Evolutionary conservation across 163 green algal species (phyloP).

Genomic region (Volvox carteri): DNA sequence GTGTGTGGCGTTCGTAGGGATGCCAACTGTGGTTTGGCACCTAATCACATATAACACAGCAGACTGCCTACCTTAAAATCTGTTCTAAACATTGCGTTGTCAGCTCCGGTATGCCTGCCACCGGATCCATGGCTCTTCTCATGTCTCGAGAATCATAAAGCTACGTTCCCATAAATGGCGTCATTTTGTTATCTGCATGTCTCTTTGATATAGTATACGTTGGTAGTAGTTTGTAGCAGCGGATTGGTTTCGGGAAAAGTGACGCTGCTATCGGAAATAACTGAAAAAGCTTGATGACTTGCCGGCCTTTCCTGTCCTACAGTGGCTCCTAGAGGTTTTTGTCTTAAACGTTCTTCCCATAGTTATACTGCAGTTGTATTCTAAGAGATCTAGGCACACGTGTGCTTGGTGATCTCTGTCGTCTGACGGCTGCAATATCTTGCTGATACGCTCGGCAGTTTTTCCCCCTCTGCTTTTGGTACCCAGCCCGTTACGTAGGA

Average conservation of each 20-base stretch:
- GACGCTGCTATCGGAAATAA: neutral
- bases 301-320: too few species aligned
- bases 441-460: neutral
- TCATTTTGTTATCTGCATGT: neutral
- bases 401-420: conserved; percentile 1
- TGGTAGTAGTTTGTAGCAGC: too few species aligned
- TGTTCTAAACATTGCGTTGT: conserved; percentile 36
- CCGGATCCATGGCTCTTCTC: conserved; percentile 2
- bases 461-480: neutral
- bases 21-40: neutral
- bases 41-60: neutral
- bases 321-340: too few species aligned
- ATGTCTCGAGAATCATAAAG: neutral
- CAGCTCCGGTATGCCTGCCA: neutral
- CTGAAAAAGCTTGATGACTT: neutral
- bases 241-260: neutral
- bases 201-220: too few species aligned
- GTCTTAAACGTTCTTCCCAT: too few species aligned
- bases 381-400: neutral
- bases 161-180: neutral
- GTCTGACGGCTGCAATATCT: neutral
- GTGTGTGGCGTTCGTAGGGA: neutral
- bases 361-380: too few species aligned
- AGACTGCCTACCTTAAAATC: conserved; percentile 44
- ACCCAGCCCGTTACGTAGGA: neutral